Base-by-base conservation (phyloP, 1,284 basidiomycete species). In the Naganishia liquefaciens region DNA sequence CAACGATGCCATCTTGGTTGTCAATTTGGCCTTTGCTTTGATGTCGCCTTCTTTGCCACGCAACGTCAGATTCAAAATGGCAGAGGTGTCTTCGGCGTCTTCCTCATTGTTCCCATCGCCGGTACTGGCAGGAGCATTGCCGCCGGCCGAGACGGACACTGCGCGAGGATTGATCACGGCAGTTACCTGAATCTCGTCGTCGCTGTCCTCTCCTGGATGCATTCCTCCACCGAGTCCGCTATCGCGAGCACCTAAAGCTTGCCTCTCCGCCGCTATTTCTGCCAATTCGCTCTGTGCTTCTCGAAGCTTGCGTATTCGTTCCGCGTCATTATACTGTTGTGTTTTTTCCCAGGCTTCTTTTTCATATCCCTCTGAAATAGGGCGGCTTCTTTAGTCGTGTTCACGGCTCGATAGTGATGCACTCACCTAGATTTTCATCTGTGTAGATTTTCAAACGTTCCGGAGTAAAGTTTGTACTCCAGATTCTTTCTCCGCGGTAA, bases 1-100 rank as follows among this genome's bases (percentile, higher is more conserved):
- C 13, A 65, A 21, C n/a, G 55, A 39, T 21, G 54, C 51, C 47
- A 65, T 47, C 17, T 58, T 57, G 39, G 63, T 65, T 19, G 63
- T 65, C 19, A 28, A 3, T 53, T 65, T 65, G 23, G 51, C 63
- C 21, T 52, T 54, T n/a, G 51, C 54, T 30, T 44, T 52, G 21
- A 60, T 49, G 27, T 54, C 52, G 19, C 54, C 55, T 33, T 65
- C 42, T 30, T 52, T 43, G 21, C 49, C 46, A 5, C 49, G 63
- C 19, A 54, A 25, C 25, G 54, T 65, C 39, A 60, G 33, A 9
- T 28, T 47, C 37, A 60, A 25, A 27, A 60, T 60, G 7, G 46
- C 40, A 25, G 47, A 40, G 17, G 47, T 43, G 39, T 62, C 50
- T 17, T 52, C 54, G 33, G 33, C 10, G 42, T 27, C 21, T 37